phyloP scores from a whole-genome alignment of 495 filamentous ascomycete genomes.

The Neurospora hispaniola region DNA sequence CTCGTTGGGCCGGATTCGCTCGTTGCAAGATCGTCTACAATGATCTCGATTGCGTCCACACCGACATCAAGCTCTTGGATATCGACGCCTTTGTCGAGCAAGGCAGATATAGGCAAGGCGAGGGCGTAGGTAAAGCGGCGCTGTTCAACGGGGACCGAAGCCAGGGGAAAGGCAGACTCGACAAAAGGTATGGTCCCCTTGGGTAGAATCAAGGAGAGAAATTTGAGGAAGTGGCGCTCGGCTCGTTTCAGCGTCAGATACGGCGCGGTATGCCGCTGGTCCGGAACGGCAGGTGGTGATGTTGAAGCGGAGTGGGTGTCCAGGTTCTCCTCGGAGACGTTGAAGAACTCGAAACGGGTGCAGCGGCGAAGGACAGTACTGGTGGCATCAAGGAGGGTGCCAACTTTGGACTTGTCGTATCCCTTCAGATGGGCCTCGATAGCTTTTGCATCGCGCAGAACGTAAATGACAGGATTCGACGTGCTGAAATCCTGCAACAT shows the following conservation, averaged over 20 bases:
- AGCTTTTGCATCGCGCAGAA: slow-evolving; percentile 50
- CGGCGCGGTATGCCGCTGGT: slow-evolving; percentile 40
- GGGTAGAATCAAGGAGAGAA: slow-evolving; percentile 51
- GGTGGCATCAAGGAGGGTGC: slow-evolving; percentile 39
- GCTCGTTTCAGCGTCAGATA: slow-evolving; percentile 62
- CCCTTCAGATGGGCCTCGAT: slow-evolving; percentile 50
- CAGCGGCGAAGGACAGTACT: slow-evolving; percentile 44
- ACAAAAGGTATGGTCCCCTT: slow-evolving; percentile 41
- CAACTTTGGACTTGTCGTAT: slow-evolving; percentile 37
- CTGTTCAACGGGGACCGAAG: slow-evolving; percentile 48
- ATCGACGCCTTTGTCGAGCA: slow-evolving; percentile 38
- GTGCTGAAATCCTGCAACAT: slow-evolving; percentile 41
- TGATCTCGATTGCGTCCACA: slow-evolving; percentile 58
- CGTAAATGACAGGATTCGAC: slow-evolving; percentile 56
- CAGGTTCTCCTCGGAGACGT: slow-evolving; percentile 38
- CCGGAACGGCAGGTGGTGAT: slow-evolving; percentile 18
- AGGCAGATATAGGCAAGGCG: slow-evolving; percentile 45
- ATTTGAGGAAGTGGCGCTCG: slow-evolving; percentile 60
- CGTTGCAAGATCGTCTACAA: slow-evolving; percentile 41
- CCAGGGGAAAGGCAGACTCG: slow-evolving; percentile 56
- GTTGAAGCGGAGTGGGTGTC: neutral
- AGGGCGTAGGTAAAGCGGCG: slow-evolving; percentile 56
- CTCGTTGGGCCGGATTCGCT: slow-evolving; percentile 25
- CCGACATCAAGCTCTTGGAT: slow-evolving; percentile 52
- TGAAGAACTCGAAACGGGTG: slow-evolving; percentile 67